Evolutionary conservation across 495 filamentous ascomycete species (phyloP), one percentile per base, ranked within the genome.

Genomic region (Trichocladium uniseriatum): DNA sequence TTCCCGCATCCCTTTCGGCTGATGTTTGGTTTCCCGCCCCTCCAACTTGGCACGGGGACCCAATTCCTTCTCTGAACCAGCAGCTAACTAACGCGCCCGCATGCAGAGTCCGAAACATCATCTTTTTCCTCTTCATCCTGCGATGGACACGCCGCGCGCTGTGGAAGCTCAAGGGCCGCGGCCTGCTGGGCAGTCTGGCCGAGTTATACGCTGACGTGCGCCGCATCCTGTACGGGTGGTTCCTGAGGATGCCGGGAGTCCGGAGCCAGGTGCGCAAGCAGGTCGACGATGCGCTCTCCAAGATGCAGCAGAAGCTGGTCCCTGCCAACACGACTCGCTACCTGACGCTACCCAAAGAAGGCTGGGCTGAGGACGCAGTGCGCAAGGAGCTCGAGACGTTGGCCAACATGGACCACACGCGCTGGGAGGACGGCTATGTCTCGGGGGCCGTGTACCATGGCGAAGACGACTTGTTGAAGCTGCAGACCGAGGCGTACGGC

Each of bases 391-490:
- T 98, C 53, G 78, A 81, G 37, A 79, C 81, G 56, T 70, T 97
- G 52, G 80, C 78, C 24, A 79, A 76, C 31, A 84, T 99, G 87
- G 83, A 96, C 51, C 92, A 95, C 69, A 92, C 89, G 8, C 77
- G 83, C 52, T 99, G 92, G 92, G 92, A 99, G 68, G 89, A 96
- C 69, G 92, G 92, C 18, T 79, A 78, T 41, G 92, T 99, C 35
- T 94, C 87, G 47, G 92, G 92, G 42, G 91, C 92, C 18, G 92
- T 99, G 22, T 99, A 99, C 64, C 90, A 95, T 61, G 92, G 94
- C 42, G 92, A 94, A 47, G 74, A 89, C 43, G 82, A 87, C 14
- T 67, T 99, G 49, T 67, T 88, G 52, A 80, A 84, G 62, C 70
- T 99, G 15, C 92, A 99, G 69, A 81, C 84, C 13, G 88, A 95